These are phyloP conservation scores for Chernovozyma aurita DNA, from an alignment of 1,139 yeast species.

Conservation along the genomic window DNA sequence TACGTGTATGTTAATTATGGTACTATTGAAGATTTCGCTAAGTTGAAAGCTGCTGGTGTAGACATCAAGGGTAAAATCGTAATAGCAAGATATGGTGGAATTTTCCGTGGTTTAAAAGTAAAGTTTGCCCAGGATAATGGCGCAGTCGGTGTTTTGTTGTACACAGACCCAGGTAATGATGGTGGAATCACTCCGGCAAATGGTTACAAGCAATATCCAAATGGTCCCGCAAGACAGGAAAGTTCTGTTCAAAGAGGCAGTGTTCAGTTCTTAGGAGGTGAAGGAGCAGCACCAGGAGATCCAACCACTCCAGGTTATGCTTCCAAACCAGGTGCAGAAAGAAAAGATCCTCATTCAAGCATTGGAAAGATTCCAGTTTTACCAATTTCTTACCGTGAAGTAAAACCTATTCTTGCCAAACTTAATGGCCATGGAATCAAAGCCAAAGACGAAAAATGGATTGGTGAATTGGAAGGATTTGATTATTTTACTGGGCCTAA, in stretches of 20 bases:
- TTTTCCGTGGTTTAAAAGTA: slow-evolving; percentile 44
- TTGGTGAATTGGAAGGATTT: slow-evolving; percentile 40
- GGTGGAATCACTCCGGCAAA: slow-evolving; percentile 38
- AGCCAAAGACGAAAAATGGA: slow-evolving; percentile 27
- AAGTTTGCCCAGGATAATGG: slow-evolving; percentile 48
- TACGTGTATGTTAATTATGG: slow-evolving; percentile 45
- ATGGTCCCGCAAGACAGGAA: slow-evolving; percentile 47
- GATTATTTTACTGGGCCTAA: slow-evolving; percentile 46
- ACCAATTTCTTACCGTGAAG: slow-evolving; percentile 45
- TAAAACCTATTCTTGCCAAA: slow-evolving; percentile 38
- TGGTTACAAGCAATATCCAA: slow-evolving; percentile 42
- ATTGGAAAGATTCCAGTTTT: slow-evolving; percentile 46
- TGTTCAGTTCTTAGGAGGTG: slow-evolving; percentile 68
- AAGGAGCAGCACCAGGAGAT: slow-evolving; percentile 68
- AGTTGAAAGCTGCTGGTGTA: slow-evolving; percentile 28
- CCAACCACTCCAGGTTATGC: slow-evolving; percentile 87
- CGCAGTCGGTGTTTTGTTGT: slow-evolving; percentile 40
- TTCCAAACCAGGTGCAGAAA: slow-evolving; percentile 51
- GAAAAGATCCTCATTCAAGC: slow-evolving; percentile 37
- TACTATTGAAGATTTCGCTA: slow-evolving; percentile 31
- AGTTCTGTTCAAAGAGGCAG: slow-evolving; percentile 75
- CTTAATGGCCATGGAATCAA: slow-evolving; percentile 40
- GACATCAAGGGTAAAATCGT: slow-evolving; percentile 41
- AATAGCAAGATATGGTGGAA: slow-evolving; percentile 36
- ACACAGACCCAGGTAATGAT: slow-evolving; percentile 45